Percentiles rank a stretch among this genome's conserved stretches.
Evolutionary conservation across 2,329 filamentous ascomycete species (phyloP).

Genomic region (Stromatinia cepivora): DNA sequence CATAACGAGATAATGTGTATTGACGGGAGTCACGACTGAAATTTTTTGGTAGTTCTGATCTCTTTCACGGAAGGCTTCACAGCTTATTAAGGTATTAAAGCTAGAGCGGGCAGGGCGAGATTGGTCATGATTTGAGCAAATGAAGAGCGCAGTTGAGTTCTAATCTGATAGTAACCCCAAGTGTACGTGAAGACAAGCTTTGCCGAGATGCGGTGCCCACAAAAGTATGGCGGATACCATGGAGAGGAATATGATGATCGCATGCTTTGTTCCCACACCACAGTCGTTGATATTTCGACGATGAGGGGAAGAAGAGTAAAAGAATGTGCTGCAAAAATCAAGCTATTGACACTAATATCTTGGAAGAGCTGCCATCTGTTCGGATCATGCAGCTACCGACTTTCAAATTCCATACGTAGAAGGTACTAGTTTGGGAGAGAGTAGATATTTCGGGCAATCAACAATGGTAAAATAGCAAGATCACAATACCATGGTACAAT

Average conservation of each 20-base stretch:
- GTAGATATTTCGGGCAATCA: background rate
- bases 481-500: background rate
- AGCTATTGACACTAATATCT: background rate
- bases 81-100: background rate
- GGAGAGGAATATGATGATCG: background rate
- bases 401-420: no score
- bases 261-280: background rate
- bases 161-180: background rate
- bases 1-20: background rate
- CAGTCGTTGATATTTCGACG: background rate
- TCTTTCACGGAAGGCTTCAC: background rate
- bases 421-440: no score
- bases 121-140: background rate
- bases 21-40: background rate
- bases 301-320: background rate
- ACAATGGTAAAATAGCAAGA: background rate
- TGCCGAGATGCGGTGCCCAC: background rate
- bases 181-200: background rate
- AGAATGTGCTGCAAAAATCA: background rate
- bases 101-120: background rate
- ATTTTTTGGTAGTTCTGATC: background rate
- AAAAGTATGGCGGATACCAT: background rate
- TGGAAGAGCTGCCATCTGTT: no score
- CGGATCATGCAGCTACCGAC: no score
- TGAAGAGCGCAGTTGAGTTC: background rate